Base-by-base conservation (phyloP, 202 grass and related monocot genomes). In the Musa balbisiana region DNA sequence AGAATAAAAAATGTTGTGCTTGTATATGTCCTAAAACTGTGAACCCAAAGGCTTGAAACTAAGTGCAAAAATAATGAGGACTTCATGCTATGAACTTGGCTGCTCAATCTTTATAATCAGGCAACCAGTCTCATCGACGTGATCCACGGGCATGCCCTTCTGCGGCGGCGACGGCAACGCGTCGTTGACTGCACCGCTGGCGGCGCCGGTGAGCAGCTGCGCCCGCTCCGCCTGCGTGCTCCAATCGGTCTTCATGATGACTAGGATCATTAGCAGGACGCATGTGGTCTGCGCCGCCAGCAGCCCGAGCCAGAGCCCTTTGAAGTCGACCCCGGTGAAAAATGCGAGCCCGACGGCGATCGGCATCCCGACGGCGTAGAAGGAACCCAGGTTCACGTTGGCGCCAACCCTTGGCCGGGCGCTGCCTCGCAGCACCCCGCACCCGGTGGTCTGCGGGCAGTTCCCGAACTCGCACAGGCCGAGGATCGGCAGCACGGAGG, bases 381-480 rank as follows among this genome's bases (percentile, higher is more conserved):
- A 67, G 64, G 64, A 25, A 25, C 64, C 64, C 3, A 67, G 64
- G 64, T 67, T 67, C 24, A 67, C 26, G 64, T 67, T 67, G 64
- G 64, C 64, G 26, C 64, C 64, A 3, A 25, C 64, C 26, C 64
- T 25, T 3, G 64, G 64, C 64, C 64, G 64, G 24, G 64, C 64
- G 64, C 64, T 67, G 64, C 64, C 64, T 23, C 64, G 64, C 25
- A 67, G 64, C 64, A 67, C 64, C 25, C 64, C 64, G 64, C 64
- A 67, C 2, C 64, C 64, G 2, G 64, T 29, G 10, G 64, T 67
- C 64, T 67, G 64, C 64, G 64, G 64, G 64, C 64, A 67, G 26
- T 67, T 67, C 64, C 64, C 64, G n/a, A 67, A 25, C 11, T 67
- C 64, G 64, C 64, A 67, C n/a, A 67, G 26, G 9, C 64, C 64